Conservation (phyloP, 1,284 basidiomycete species). For the Ceratobasidium sp. region DNA sequence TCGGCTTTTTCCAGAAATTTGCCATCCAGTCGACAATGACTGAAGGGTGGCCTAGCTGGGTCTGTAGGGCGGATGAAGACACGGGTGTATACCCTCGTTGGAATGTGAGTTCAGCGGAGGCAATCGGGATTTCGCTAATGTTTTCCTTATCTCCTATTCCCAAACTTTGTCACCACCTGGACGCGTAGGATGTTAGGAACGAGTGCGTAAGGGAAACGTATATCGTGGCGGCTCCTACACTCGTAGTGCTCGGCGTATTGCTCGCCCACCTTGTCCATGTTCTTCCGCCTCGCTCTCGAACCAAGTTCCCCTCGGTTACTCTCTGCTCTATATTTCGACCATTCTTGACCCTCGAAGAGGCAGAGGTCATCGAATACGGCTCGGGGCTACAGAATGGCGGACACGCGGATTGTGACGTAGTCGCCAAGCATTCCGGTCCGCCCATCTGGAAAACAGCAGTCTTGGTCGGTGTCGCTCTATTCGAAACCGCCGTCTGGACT, state of each 20-base stretch:
- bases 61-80: neutral
- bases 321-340: constrained; percentile 56
- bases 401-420: constrained; percentile 52
- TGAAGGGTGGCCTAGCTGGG: constrained; percentile 20
- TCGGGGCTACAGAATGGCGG: constrained; percentile 51
- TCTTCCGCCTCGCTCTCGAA: neutral
- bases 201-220: constrained; percentile 35
- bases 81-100: constrained; percentile 28
- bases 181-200: constrained; percentile 16
- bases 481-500: constrained; percentile 66
- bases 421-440: constrained; percentile 52
- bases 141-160: neutral
- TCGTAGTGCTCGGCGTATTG: neutral
- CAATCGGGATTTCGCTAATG: neutral
- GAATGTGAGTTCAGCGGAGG: constrained; percentile 16
- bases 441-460: constrained; percentile 67
- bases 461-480: constrained; percentile 64
- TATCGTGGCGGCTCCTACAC: neutral
- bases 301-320: neutral
- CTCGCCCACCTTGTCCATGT: neutral
- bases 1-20: neutral
- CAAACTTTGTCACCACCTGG: neutral
- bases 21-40: constrained; percentile 7
- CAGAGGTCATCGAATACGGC: constrained; percentile 64
- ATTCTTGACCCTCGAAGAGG: constrained; percentile 70